These are phyloP conservation scores for Penicillium corylophilum DNA, from an alignment of 2,329 filamentous ascomycete genomes.

Conservation along the genomic window DNA sequence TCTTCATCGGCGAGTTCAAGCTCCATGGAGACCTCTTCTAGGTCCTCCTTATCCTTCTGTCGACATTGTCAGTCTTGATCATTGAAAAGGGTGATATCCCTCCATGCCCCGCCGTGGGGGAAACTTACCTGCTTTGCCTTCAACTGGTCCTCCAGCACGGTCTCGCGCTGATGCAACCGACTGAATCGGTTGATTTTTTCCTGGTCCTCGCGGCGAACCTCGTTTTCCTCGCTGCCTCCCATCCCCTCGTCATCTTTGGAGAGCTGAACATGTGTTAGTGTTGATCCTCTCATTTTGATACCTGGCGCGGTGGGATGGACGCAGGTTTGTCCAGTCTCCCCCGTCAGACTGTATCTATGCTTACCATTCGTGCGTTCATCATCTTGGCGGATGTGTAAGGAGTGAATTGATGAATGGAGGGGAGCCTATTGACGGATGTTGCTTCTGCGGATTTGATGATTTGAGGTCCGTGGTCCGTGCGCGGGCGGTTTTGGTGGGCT, in stretches of 20 bases:
- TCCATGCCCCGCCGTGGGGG: neutral
- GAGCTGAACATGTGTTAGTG: constrained; percentile 58
- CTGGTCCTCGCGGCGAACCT: constrained; percentile 94
- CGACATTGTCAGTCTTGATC: constrained; percentile 2
- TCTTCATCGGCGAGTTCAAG: constrained; percentile 95
- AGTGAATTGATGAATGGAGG: neutral
- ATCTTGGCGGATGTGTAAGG: constrained; percentile 32
- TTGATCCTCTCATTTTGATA: neutral
- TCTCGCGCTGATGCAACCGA: constrained; percentile 83
- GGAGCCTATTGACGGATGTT: neutral
- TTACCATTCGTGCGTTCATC: constrained; percentile 63
- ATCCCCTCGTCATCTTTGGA: constrained; percentile 86
- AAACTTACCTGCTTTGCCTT: constrained; percentile 65
- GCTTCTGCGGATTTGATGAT: constrained; percentile 11
- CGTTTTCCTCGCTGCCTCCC: constrained; percentile 73
- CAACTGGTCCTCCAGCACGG: constrained; percentile 74
- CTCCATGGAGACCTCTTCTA: constrained; percentile 88
- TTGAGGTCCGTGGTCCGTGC: constrained; percentile 27
- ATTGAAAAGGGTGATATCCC: neutral
- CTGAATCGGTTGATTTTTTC: constrained; percentile 99
- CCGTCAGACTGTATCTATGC: constrained; percentile 7
- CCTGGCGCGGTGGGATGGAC: neutral
- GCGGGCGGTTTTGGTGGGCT: constrained; percentile 8
- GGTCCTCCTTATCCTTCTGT: constrained; percentile 97
- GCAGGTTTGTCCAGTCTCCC: neutral